Evolutionary conservation across 768 basidiomycete genomes (phyloP).

Genomic region (Mycena vulgaris): DNA sequence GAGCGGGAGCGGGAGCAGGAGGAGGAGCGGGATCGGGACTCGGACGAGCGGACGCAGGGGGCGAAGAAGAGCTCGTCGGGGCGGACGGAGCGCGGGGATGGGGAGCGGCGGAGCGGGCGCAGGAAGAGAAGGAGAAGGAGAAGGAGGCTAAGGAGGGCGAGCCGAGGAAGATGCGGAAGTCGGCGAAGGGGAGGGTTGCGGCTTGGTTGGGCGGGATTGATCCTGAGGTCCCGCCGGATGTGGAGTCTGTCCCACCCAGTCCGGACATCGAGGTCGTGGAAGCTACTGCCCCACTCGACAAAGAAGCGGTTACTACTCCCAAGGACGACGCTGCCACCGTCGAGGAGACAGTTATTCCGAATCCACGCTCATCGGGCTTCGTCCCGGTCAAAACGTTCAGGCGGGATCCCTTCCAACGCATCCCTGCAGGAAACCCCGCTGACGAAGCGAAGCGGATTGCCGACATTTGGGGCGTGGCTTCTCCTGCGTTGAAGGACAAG

Average conservation of each 20-base stretch:
- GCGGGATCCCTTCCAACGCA: conserved; percentile 53
- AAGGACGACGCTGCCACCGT: neutral
- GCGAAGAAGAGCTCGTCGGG: conserved; percentile 48
- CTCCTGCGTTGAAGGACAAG: conserved; percentile 26
- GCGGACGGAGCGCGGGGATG: conserved; percentile 42
- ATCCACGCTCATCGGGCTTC: conserved; percentile 85
- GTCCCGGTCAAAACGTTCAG: conserved; percentile 74
- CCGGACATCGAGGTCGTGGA: conserved; percentile 39
- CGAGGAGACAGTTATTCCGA: conserved; percentile 59
- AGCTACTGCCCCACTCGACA: conserved; percentile 3
- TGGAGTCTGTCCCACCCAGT: conserved; percentile 62
- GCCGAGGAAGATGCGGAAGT: conserved; percentile 40
- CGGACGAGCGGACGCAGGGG: conserved; percentile 58
- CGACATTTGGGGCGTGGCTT: conserved; percentile 53
- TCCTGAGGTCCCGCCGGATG: conserved; percentile 66
- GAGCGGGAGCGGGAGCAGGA: conserved; percentile 41
- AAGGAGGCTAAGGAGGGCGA: conserved; percentile 40
- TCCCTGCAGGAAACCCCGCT: conserved; percentile 45
- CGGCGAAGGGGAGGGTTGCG: conserved; percentile 81
- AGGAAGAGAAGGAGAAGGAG: conserved; percentile 52
- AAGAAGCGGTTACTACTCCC: neutral
- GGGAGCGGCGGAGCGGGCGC: conserved; percentile 36
- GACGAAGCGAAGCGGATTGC: conserved; percentile 57
- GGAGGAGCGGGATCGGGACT: conserved; percentile 50
- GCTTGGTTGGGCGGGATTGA: conserved; percentile 84